Percentiles rank a stretch among this genome's conserved stretches.
Evolutionary conservation across 176 grass and related monocot species (phyloP).

Genomic region (Pontederia crassipes): DNA sequence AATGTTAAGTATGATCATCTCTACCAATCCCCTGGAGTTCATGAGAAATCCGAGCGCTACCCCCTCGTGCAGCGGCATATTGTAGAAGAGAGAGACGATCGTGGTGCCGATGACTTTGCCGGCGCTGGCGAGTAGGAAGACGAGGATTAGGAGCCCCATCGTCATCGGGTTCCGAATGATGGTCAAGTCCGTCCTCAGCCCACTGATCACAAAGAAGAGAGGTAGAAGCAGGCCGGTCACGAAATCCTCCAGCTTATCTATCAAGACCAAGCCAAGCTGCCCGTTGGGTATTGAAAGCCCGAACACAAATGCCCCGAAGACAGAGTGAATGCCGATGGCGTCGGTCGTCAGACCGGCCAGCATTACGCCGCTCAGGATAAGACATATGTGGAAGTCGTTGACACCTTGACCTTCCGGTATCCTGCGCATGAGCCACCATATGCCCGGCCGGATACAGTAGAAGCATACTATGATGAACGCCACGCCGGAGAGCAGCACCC

Average conservation of each 20-base stretch:
- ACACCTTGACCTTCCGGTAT: slow-evolving; percentile 4
- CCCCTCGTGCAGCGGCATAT: slow-evolving; percentile 18
- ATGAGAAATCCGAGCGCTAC: slow-evolving; percentile 28
- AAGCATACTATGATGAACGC: neutral
- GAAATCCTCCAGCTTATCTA: slow-evolving; percentile 3
- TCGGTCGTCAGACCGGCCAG: neutral
- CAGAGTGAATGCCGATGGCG: slow-evolving; percentile 5
- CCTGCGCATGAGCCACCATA: neutral
- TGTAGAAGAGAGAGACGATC: slow-evolving; percentile 11
- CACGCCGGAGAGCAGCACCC: slow-evolving; percentile 19
- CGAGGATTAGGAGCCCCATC: neutral
- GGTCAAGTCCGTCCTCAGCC: neutral
- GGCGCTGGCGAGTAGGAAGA: neutral
- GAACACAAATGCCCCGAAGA: neutral
- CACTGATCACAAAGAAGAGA: slow-evolving; percentile 2
- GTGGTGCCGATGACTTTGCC: slow-evolving; percentile 20
- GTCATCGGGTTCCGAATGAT: neutral
- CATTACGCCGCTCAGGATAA: neutral
- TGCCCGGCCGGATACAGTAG: neutral
- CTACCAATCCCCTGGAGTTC: slow-evolving; percentile 20
- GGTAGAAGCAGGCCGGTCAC: slow-evolving; percentile 8
- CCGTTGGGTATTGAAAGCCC: slow-evolving; percentile 11
- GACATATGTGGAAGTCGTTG: neutral
- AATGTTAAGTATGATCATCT: slow-evolving; percentile 21
- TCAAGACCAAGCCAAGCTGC: neutral